A percentile compares a stretch with the other conserved stretches of the same genome.
Evolutionary conservation across 2,329 filamentous ascomycete species (phyloP).

Genomic region (Davidsoniella eucalypti): DNA sequence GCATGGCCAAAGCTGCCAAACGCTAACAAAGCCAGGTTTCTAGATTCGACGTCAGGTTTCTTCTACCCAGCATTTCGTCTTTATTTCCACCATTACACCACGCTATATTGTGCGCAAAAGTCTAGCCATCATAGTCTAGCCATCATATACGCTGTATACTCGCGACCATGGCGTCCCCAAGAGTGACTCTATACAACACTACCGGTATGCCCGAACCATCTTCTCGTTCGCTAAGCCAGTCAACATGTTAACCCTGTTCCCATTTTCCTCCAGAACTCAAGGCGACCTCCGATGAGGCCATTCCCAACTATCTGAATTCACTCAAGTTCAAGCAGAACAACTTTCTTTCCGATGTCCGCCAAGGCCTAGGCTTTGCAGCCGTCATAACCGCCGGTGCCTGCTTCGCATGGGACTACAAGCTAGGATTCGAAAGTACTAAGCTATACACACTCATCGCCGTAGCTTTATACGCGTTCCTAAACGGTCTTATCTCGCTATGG

Average conservation of each 20-base stretch:
- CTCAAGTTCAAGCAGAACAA: conserved; percentile 75
- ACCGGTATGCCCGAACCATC: conserved; percentile 2
- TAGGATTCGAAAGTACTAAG: conserved; percentile 79
- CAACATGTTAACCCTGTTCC: conserved; percentile 2
- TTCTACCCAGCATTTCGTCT: too few relatives aligned
- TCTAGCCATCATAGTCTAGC: too few relatives aligned
- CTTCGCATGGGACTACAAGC: conserved; percentile 82
- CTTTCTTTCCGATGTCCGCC: conserved; percentile 62
- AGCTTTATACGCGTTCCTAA: conserved; percentile 60
- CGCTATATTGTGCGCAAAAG: too few relatives aligned
- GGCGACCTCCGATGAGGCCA: conserved; percentile 87
- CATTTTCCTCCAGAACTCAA: conserved; percentile 56
- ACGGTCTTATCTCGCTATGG: conserved; percentile 67
- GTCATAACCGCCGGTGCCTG: conserved; percentile 66
- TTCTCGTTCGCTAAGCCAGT: background rate
- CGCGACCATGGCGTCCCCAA: conserved; percentile 24
- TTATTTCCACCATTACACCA: too few relatives aligned
- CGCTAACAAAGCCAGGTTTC: too few relatives aligned
- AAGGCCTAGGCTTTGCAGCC: conserved; percentile 67
- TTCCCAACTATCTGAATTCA: conserved; percentile 81
- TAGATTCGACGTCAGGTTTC: too few relatives aligned
- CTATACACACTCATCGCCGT: conserved; percentile 68
- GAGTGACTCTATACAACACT: conserved; percentile 41
- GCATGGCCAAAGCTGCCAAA: too few relatives aligned
- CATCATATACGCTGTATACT: background rate